Evolutionary conservation across 2,329 filamentous ascomycete species (phyloP), one percentile per base, ranked within the genome.

Genomic region (Ambrosiella beaveri): DNA sequence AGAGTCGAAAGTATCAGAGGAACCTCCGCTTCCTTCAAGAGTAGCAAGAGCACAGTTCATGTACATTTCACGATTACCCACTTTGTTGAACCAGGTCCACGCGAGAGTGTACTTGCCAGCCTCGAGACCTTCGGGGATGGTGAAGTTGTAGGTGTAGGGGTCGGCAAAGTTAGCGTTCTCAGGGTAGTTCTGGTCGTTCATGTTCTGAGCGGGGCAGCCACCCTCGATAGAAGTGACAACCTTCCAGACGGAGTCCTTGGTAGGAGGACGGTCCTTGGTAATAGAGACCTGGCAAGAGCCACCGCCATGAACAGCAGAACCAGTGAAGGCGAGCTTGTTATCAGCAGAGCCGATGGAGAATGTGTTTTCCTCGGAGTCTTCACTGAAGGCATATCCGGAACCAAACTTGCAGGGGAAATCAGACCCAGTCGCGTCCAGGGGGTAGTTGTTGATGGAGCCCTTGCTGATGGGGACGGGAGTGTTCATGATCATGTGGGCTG

Each of bases 41-140:
- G 75, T 77, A 53, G 95, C 69, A 0, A 87, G 81, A 0, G 85
- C 88, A 64, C 91, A 98, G 77, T 95, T 94, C 89, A 95, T 95
- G 76, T 97, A 96, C 77, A 95, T 88, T 68, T 97, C 93, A 0
- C 90, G 84, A 73, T 95, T 95, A 2, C 93, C 93, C 8, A 95
- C 66, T 61, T 85, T 85, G 74, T 97, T 97, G 71, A 95, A 81
- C 93, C 93, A 97, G 0, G 88, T 88, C 89, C 90, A 97, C 0
- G 88, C 88, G 4, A 97, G 75, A 0, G 83, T 86, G 35, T 86
- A 90, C 45, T 89, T 78, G 3, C 91, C 93, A 1, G 82, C 73
- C 7, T 83, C 80, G 52, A 96, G 76, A 19, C 82, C 79, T 0
- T 75, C 68, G 0, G 90, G 91, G 5, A 96, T 80, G 0, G 71